Conservation (phyloP, 495 filamentous ascomycete species). For the Podospora comata region DNA sequence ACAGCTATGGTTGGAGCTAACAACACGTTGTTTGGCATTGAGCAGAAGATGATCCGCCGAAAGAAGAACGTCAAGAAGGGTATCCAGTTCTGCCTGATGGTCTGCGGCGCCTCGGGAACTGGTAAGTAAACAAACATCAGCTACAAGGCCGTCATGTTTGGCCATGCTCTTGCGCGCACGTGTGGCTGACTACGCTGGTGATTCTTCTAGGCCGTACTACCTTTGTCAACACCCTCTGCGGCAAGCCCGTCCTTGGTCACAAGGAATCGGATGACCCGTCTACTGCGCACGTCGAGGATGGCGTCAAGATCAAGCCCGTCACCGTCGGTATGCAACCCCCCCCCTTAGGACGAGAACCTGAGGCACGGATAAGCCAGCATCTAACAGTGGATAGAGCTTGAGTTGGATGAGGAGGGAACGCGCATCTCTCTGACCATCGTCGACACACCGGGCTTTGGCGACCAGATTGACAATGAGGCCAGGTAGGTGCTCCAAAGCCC, state of each 20-base stretch:
- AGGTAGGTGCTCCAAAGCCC: slow-evolving; percentile 53
- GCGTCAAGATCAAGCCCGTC: slow-evolving; percentile 95
- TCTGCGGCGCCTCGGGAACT: slow-evolving; percentile 97
- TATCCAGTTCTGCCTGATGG: slow-evolving; percentile 99
- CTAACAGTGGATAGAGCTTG: slow-evolving; percentile 64
- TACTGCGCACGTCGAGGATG: slow-evolving; percentile 89
- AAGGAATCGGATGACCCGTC: slow-evolving; percentile 88
- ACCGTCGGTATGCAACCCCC: slow-evolving; percentile 75
- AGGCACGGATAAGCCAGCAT: neutral
- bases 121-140: slow-evolving; percentile 54
- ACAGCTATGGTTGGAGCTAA: slow-evolving; percentile 32
- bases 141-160: neutral
- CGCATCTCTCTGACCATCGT: slow-evolving; percentile 97
- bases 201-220: slow-evolving; percentile 76
- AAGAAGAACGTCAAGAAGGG: slow-evolving; percentile 99
- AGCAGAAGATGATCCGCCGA: slow-evolving; percentile 88
- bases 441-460: slow-evolving; percentile 96
- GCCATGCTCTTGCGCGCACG: neutral
- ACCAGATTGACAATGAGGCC: slow-evolving; percentile 98
- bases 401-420: slow-evolving; percentile 96
- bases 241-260: slow-evolving; percentile 80
- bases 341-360: neutral
- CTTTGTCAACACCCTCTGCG: slow-evolving; percentile 98
- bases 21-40: slow-evolving; percentile 31
- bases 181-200: slow-evolving; percentile 3